Conservation (phyloP, 345 rosid genomes). For the Mallotus nudiflorus region DNA sequence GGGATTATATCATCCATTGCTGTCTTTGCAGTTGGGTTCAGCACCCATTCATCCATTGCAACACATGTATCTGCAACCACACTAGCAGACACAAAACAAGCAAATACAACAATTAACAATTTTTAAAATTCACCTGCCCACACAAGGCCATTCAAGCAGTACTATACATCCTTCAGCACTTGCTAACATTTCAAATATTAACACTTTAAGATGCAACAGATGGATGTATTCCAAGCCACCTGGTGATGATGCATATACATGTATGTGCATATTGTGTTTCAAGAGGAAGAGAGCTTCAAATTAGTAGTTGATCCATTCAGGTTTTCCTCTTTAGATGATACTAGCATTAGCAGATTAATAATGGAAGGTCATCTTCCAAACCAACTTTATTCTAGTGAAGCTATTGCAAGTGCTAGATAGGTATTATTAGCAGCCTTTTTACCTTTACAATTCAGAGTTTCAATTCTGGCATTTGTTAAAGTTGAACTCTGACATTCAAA, state of each 20-base stretch:
- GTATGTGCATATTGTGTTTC: neutral
- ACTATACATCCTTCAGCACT: neutral
- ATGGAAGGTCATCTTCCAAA: neutral
- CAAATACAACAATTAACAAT: neutral
- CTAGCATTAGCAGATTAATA: neutral
- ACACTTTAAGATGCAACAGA: neutral
- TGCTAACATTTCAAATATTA: neutral
- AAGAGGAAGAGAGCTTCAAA: neutral
- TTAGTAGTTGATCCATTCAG: neutral
- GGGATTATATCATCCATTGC: conserved; percentile 92
- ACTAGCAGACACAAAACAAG: conserved; percentile 29
- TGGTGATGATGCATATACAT: too few species aligned
- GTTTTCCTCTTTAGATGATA: neutral
- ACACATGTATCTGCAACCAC: conserved; percentile 89
- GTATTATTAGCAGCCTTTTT: too few species aligned
- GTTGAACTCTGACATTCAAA: too few species aligned
- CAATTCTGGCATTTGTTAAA: too few species aligned
- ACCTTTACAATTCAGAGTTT: too few species aligned
- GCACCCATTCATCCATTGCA: conserved; percentile 92
- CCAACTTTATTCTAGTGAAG: neutral
- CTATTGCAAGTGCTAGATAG: too few species aligned
- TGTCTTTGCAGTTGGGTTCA: conserved; percentile 80
- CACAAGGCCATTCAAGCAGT: too few species aligned
- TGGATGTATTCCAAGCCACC: neutral
- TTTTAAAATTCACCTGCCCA: too few species aligned